phyloP scores from a whole-genome alignment of 768 basidiomycete species.

The Suillus paluster region DNA sequence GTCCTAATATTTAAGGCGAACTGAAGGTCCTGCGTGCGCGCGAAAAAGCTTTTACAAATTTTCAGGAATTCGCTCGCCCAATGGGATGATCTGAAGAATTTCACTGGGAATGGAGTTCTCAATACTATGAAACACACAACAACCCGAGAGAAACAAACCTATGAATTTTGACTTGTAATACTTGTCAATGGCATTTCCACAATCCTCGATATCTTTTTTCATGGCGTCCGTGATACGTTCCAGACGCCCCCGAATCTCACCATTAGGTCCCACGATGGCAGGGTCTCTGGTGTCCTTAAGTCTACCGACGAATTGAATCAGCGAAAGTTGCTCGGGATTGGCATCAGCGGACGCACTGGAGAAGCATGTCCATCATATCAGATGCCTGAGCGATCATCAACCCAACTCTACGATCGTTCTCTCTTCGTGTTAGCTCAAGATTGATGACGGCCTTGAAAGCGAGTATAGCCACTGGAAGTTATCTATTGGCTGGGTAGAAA shows the following conservation, averaged over 20 bases:
- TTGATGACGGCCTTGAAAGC: slow-evolving; percentile 54
- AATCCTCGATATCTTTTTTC: slow-evolving; percentile 46
- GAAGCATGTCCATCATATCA: slow-evolving; percentile 49
- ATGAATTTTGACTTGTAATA: slow-evolving; percentile 50
- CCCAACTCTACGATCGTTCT: slow-evolving; percentile 54
- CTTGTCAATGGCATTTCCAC: slow-evolving; percentile 48
- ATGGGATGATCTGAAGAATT: slow-evolving; percentile 33
- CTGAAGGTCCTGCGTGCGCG: slow-evolving; percentile 39
- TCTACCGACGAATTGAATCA: slow-evolving; percentile 17
- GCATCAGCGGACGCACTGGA: slow-evolving; percentile 40
- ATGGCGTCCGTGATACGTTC: slow-evolving; percentile 34
- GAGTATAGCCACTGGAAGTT: slow-evolving; percentile 45
- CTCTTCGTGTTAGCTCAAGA: slow-evolving; percentile 50
- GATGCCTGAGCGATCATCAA: slow-evolving; percentile 54
- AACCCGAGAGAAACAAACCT: slow-evolving; percentile 26
- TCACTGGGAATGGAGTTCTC: slow-evolving; percentile 22
- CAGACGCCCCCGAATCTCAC: slow-evolving; percentile 38
- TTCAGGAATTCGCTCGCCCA: slow-evolving; percentile 45
- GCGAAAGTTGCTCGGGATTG: not conserved
- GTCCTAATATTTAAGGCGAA: slow-evolving; percentile 44
- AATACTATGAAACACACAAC: not conserved
- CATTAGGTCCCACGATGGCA: slow-evolving; percentile 27
- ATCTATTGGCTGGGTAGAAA: not conserved
- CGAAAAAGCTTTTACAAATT: slow-evolving; percentile 41
- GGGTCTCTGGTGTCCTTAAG: slow-evolving; percentile 36